A percentile compares a stretch with the other conserved stretches of the same genome.
phyloP scores from a whole-genome alignment of 768 basidiomycete species.

The Trametopsis cervina region DNA sequence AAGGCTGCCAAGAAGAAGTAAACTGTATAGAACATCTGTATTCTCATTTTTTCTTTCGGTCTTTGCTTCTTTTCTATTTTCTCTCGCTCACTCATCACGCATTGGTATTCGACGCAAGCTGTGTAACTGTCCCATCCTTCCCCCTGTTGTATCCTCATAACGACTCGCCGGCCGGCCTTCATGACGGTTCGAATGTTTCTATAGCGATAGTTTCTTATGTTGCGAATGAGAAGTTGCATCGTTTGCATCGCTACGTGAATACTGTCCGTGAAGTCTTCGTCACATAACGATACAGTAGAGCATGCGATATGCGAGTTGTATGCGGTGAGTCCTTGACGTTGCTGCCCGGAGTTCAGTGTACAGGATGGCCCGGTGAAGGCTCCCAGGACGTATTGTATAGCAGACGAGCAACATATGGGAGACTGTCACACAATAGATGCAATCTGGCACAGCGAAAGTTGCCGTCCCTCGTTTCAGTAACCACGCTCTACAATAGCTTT shows the following conservation, averaged over 20 bases:
- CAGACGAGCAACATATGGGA: too few species aligned
- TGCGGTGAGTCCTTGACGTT: too few species aligned
- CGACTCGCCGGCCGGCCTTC: slow-evolving; percentile 24
- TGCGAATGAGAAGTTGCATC: slow-evolving; percentile 27
- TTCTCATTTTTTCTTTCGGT: slow-evolving; percentile 19
- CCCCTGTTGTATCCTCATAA: slow-evolving; percentile 31
- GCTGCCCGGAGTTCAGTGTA: too few species aligned
- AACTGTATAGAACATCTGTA: slow-evolving; percentile 44
- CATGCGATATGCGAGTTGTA: too few species aligned
- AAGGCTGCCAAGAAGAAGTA: slow-evolving; percentile 96
- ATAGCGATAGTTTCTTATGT: slow-evolving; percentile 21
- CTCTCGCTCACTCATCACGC: slow-evolving; percentile 37
- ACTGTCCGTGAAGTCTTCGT: too few species aligned
- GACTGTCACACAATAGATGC: too few species aligned
- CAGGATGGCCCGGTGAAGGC: too few species aligned
- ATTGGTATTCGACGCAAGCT: slow-evolving; percentile 29
- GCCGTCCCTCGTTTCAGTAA: too few species aligned
- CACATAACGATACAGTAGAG: too few species aligned
- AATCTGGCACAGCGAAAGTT: too few species aligned
- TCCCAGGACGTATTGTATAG: too few species aligned
- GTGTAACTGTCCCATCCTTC: slow-evolving; percentile 22
- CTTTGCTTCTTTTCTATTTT: slow-evolving; percentile 40
- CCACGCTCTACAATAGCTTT: too few species aligned
- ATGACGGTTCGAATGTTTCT: slow-evolving; percentile 27
- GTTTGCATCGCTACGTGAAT: slow-evolving; percentile 18